A percentile compares a stretch with the other conserved stretches of the same genome.
phyloP scores from a whole-genome alignment of 495 filamentous ascomycete species.

The Entonaema liquescens region DNA sequence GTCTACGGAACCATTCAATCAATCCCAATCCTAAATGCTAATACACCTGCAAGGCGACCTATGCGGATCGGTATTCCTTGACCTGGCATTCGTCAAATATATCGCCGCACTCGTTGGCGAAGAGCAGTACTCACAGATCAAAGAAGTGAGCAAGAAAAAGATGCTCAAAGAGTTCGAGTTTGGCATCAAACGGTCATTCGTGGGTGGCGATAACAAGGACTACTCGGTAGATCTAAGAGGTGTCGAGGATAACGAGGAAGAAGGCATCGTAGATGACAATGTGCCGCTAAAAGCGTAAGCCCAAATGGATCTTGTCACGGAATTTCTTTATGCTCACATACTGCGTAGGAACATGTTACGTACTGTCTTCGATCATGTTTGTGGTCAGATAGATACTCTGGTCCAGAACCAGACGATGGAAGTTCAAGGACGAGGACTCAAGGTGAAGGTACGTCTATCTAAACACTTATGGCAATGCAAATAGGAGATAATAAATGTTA shows the following conservation, averaged over 20 bases:
- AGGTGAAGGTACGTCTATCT: not conserved
- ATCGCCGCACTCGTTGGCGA: not conserved
- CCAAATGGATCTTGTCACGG: not conserved
- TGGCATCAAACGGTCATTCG: conserved; percentile 1
- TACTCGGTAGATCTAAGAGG: not conserved
- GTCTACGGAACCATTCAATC: not conserved
- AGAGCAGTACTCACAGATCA: not conserved
- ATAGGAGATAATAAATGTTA: not conserved
- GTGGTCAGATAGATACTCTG: not conserved
- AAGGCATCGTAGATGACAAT: not conserved
- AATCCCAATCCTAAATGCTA: not conserved
- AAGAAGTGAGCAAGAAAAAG: conserved; percentile 5
- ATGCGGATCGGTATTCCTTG: not conserved
- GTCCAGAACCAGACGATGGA: not conserved
- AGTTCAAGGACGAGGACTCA: not conserved
- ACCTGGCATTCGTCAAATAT: not conserved
- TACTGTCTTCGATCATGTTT: conserved; percentile 7
- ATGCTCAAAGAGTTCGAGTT: conserved; percentile 2
- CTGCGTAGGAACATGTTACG: not conserved
- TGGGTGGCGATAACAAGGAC: not conserved
- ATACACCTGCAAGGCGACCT: not conserved
- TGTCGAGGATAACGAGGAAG: conserved; percentile 6
- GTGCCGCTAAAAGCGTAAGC: not conserved
- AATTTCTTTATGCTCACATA: not conserved
- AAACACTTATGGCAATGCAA: no score